Base-by-base conservation (phyloP, 306 rosid species). In the Trichosanthes cucumerina region DNA sequence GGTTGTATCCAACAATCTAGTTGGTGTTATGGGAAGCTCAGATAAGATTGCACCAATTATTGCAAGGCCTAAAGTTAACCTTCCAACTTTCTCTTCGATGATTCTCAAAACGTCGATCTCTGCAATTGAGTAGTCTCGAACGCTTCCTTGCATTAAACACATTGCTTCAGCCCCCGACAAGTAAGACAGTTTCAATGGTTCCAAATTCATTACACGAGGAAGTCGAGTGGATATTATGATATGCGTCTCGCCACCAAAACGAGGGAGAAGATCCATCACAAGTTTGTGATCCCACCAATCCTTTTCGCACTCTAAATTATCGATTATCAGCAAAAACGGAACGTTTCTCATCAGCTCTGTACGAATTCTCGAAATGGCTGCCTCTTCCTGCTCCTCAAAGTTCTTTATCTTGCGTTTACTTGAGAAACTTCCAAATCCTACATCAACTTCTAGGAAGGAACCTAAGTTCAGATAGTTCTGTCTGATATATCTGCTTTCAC, bases 221-320 rank as follows among this genome's bases (percentile, higher is more conserved):
- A 93, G 96, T 83, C 88, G 82, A 1, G 98, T 87, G 14, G 98
- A 87, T 81, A 93, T 87, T 80, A 93, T 81, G n/a, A 93, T 83
- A 82, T 93, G 98, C 7, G 96, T 86, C 78, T 93, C 96, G 16
- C 95, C 96, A 0, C 98, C 91, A 72, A 89, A 93, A 39, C 96
- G 96, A 26, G 98, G 98, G 75, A 93, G 98, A 79, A 93, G 96
- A 80, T 93, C 98, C 98, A 93, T 91, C 38, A 93, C 91, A 39
- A 84, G 90, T 79, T 85, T 91, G 83, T 86, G 95, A 84, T 91
- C 95, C 98, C 98, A 93, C 98, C 98, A 93, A 84, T 93, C 98
- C 77, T 88, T 91, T 85, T 91, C 98, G 57, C 95, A 87, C 56
- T 93, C 98, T 86, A 93, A 83, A 82, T 93, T 93, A 81, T 93